Base-by-base conservation (phyloP, 192 early-diverging fungal genomes). In the Entomortierella beljakovae region DNA sequence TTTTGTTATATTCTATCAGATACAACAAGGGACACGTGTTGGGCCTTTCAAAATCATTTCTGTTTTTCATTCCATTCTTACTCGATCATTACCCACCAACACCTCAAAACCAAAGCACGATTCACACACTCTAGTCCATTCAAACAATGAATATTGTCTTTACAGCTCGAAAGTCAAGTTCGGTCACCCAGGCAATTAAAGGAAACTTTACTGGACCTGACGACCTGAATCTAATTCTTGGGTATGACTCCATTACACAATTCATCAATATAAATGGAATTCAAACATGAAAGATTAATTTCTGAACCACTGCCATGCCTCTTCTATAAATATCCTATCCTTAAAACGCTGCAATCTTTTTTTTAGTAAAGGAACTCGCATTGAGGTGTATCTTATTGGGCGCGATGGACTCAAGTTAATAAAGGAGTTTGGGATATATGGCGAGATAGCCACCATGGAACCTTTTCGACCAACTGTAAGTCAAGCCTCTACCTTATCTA, bases 131-230 rank as follows among this genome's bases (percentile, higher is more conserved):
- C 48, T 26, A 33, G 23, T n/a, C 16, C 57, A 10, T 60, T 26
- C 58, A 42, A 20, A 23, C n/a, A 23, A 77, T 77, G 74, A 77
- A 77, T 32, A 77, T 77, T 77, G 90, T 94, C 29, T 92, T 90
- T 31, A 92, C 91, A n/a, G 91, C 94, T 8, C 88, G 94, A 67
- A 92, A 91, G 82, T 81, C 94, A 23, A 91, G 91, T 62, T 87
- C 94, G 13, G 92, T 96, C 26, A 81, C 75, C 5, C 74, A 82
- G 28, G 86, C 91, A 22, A 82, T 90, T 32, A 88, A 85, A 55
- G 94, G 92, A 6, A 63, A 73, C 46, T 95, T 96, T 59, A 87
- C 89, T 1, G 70, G 80, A 20, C 84, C 90, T 18, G 60, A 85
- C 15, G 87, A 88, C 32, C 67, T 84, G 40, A 93, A 95, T 71